phyloP scores from a whole-genome alignment of 176 grass and related monocot genomes.

The Aegilops umbellulata region DNA sequence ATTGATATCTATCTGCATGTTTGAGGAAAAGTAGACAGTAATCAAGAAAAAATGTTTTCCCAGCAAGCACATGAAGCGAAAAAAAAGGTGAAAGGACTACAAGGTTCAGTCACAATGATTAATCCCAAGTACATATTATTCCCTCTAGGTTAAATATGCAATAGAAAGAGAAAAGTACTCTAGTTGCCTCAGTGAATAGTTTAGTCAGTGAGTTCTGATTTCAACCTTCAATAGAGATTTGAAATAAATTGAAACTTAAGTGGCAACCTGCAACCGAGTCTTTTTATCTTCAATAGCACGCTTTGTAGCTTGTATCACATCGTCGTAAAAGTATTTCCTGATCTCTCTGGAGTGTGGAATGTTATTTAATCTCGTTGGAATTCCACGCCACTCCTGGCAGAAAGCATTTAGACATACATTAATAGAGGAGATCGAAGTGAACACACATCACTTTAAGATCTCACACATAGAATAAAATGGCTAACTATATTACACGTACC shows the following conservation, averaged over 20 bases:
- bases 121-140: constrained; percentile 22
- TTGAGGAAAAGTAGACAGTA: constrained; percentile 5
- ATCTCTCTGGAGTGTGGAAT: constrained; percentile 98
- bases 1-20: constrained; percentile 87
- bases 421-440: constrained; percentile 15
- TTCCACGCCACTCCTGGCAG: constrained; percentile 73
- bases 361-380: constrained; percentile 96
- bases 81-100: background rate
- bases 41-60: background rate
- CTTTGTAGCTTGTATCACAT: constrained; percentile 65
- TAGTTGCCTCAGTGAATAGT: background rate
- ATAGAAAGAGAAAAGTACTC: constrained; percentile 10
- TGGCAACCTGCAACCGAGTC: constrained; percentile 71
- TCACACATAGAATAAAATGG: constrained; percentile 20
- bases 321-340: constrained; percentile 82
- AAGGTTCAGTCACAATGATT: background rate
- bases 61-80: background rate
- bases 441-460: background rate
- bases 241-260: constrained; percentile 1
- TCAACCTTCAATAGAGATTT: background rate
- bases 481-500: constrained; percentile 41
- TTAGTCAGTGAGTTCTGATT: background rate
- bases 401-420: constrained; percentile 14
- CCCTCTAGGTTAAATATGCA: background rate
- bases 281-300: constrained; percentile 89